Base-by-base conservation (phyloP, 31 red algal species). In the Bonnemaisonia californica region DNA sequence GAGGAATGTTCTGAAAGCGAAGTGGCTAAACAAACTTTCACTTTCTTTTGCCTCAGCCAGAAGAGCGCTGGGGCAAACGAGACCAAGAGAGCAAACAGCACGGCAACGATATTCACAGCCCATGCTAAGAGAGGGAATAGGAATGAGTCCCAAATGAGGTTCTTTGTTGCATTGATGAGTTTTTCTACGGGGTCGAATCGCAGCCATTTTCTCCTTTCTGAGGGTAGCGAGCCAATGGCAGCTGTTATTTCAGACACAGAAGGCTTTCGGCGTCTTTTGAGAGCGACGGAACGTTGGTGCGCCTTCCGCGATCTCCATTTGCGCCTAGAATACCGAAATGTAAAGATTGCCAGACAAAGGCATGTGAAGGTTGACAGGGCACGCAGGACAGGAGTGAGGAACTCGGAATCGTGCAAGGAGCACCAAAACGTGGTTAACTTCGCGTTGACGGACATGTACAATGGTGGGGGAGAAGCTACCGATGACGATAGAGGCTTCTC, bases 1-100 rank as follows among this genome's bases (percentile, higher is more conserved):
- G 63, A 21, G 24, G 71, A 75, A 26, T 28, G 27, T 16, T 38
- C 47, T 24, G 74, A 22, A 3, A 58, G 55, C 3, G 74, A 77
- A 4, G 74, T 77, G 56, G 74, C 74, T 0, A 77, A 47, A 34
- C 74, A 77, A 31, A 77, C 74, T 58, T 77, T 77, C 54, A 77
- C 18, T 12, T 77, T 77, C 47, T 83, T 83, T 28, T 58, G 63
- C 47, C 23, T 28, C 8, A 77, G 18, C 45, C 51, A 77, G 12
- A 77, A 8, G 29, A 77, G 31, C 5, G 74, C 12, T 28, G 74
- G 74, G 19, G 60, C 32, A 33, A 77, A 77, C 22, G 74, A 77
- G 9, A 77, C 48, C 27, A 77, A 4, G 12, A 77, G 1, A 32
- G 74, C 74, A 33, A 77, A 77, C 16, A 77, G 9, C 3, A 77